phyloP scores from a whole-genome alignment of 345 rosid genomes.

The Citrus inodora region DNA sequence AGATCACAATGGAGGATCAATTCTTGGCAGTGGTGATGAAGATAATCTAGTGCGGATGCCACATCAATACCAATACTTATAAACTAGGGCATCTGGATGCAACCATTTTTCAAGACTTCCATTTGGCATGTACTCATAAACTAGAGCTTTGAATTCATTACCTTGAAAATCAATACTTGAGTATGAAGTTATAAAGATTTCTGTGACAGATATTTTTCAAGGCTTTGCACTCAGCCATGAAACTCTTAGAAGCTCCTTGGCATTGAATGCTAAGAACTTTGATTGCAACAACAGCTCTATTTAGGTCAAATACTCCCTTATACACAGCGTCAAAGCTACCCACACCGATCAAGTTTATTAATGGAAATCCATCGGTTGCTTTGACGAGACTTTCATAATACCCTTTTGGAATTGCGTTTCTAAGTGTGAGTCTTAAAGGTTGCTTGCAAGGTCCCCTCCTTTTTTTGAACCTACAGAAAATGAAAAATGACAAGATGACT shows the following conservation, averaged over 20 bases:
- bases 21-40: constrained; percentile 1
- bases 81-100: neutral
- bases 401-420: neutral
- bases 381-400: neutral
- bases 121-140: neutral
- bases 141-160: too few relatives aligned
- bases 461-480: neutral
- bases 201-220: neutral
- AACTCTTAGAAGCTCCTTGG: constrained; percentile 2
- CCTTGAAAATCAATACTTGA: too few relatives aligned
- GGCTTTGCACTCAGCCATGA: neutral
- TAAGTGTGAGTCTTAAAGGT: neutral
- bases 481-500: neutral
- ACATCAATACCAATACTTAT: constrained; percentile 7
- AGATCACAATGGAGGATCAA: constrained; percentile 1
- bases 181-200: too few relatives aligned
- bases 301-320: neutral
- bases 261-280: constrained; percentile 13
- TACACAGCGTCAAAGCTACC: constrained; percentile 4
- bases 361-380: constrained; percentile 8
- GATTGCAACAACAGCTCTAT: neutral
- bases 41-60: constrained; percentile 2
- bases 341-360: neutral
- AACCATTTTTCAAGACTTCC: constrained; percentile 16
- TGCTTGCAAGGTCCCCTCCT: neutral